Evolutionary conservation across 768 basidiomycete genomes (phyloP).

Genomic region (Leucosporidium yakuticum): DNA sequence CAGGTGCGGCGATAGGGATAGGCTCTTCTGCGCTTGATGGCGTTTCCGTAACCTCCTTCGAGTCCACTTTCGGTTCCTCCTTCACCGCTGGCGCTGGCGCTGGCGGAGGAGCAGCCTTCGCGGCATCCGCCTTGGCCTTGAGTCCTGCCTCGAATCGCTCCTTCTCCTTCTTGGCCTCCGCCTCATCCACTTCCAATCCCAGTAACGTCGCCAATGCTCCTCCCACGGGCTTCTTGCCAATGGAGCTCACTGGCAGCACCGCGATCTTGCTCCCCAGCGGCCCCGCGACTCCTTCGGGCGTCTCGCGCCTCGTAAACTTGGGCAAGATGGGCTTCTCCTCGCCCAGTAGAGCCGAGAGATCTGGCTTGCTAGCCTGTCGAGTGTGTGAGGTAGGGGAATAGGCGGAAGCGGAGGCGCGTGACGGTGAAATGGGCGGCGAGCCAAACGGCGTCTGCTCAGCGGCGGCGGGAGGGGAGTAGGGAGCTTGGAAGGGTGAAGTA

Average conservation of each 20-base stretch:
- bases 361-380: not conserved
- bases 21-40: not conserved
- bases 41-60: not conserved
- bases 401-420: slow-evolving; percentile 5
- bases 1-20: not conserved
- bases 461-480: not conserved
- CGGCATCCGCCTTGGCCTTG: too few species aligned
- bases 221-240: slow-evolving; percentile 25
- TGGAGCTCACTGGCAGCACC: slow-evolving; percentile 13
- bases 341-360: slow-evolving; percentile 25
- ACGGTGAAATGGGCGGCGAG: slow-evolving; percentile 7
- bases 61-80: too few species aligned
- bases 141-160: not conserved
- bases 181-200: slow-evolving; percentile 28
- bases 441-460: slow-evolving; percentile 22
- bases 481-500: not conserved
- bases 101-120: not conserved
- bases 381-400: not conserved
- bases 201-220: slow-evolving; percentile 27
- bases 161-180: not conserved
- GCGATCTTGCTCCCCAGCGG: slow-evolving; percentile 10
- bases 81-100: not conserved
- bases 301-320: slow-evolving; percentile 9
- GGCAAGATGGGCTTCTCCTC: slow-evolving; percentile 27
- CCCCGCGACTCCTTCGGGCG: not conserved